Evolutionary conservation across 768 basidiomycete species (phyloP).

Genomic region (Boletus rex-veris): DNA sequence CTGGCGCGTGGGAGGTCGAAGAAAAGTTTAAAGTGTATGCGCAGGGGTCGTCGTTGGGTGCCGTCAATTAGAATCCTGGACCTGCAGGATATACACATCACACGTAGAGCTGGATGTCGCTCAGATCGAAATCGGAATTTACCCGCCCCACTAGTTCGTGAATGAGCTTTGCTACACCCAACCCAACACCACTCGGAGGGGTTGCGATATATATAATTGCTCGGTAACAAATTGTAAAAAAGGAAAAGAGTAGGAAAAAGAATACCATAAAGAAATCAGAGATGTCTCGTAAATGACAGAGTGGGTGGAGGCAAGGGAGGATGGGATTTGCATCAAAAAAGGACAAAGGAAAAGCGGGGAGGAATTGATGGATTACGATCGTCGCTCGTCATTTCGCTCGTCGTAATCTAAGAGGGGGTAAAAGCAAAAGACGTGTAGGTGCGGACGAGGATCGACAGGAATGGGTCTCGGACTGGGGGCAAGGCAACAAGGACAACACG

Average conservation of each 20-base stretch:
- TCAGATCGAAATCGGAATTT: no score
- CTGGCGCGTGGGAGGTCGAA: constrained; percentile 95
- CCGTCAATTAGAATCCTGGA: background rate
- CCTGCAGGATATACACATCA: no score
- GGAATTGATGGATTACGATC: background rate
- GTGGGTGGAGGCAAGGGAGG: background rate
- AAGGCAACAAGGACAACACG: background rate
- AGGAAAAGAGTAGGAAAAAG: background rate
- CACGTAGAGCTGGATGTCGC: no score
- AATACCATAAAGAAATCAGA: constrained; percentile 8
- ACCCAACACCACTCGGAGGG: no score
- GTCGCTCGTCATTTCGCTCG: constrained; percentile 6
- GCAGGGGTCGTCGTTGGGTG: background rate
- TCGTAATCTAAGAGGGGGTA: background rate
- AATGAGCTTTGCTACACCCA: no score
- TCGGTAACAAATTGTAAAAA: background rate
- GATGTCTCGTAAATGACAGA: constrained; percentile 21
- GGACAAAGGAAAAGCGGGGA: background rate
- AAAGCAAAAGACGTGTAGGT: background rate
- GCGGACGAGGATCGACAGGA: background rate
- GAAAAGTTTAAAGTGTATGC: constrained; percentile 54
- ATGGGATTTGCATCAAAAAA: background rate
- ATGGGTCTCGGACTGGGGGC: background rate
- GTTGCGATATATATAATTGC: constrained; percentile 2
- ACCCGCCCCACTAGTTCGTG: no score